A percentile compares a stretch with the other conserved stretches of the same genome.
phyloP scores from a whole-genome alignment of 345 rosid genomes.

The Populus euphratica region DNA sequence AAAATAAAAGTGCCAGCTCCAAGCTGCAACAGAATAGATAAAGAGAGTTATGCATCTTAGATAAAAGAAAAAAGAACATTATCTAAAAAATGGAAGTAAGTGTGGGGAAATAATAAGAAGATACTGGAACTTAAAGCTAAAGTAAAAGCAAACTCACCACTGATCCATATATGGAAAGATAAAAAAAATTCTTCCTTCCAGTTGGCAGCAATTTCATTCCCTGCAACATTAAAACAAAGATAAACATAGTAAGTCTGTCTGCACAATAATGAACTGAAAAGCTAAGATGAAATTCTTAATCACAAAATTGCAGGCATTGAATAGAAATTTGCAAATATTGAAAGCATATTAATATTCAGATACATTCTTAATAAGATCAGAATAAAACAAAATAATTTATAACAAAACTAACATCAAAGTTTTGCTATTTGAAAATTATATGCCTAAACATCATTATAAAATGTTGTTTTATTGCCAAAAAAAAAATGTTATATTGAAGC shows the following conservation, averaged over 20 bases:
- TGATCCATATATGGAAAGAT: constrained; percentile 64
- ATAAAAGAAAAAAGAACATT: background rate
- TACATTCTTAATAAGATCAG: background rate
- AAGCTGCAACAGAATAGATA: constrained; percentile 43
- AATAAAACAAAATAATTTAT: background rate
- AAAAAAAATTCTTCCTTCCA: constrained; percentile 62
- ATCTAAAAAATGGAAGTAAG: background rate
- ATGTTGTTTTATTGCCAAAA: background rate
- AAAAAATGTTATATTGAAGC: no score
- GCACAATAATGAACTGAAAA: background rate
- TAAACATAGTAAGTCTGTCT: background rate
- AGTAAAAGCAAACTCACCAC: constrained; percentile 45
- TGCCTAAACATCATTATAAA: background rate
- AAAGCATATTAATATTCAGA: background rate
- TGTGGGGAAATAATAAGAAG: background rate
- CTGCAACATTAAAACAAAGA: constrained; percentile 27
- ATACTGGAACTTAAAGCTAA: background rate
- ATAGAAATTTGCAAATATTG: background rate
- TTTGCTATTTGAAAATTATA: background rate
- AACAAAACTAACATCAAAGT: background rate
- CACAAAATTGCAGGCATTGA: background rate
- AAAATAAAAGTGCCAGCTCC: constrained; percentile 81
- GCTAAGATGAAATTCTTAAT: background rate
- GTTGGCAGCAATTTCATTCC: constrained; percentile 77
- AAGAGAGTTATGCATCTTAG: constrained; percentile 14